Evolutionary conservation across 306 rosid genomes (phyloP).

Genomic region (Oemleria cerasiformis): DNA sequence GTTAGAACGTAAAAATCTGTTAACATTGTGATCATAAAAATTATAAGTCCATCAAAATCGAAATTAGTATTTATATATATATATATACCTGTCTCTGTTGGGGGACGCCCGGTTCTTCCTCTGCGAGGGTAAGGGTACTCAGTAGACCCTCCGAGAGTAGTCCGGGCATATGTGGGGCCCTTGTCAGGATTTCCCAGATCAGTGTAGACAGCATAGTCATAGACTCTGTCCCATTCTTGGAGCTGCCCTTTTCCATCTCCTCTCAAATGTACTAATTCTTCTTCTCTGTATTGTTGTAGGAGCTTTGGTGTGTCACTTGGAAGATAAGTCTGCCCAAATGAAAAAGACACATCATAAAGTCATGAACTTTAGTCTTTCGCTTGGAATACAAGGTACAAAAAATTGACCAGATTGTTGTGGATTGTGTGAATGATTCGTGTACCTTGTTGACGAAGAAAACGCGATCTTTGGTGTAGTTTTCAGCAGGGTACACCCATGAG

Average conservation of each 20-base stretch:
- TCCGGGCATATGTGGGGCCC: background rate
- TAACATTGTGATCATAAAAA: background rate
- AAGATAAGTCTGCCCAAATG: background rate
- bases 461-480: conserved; percentile 29
- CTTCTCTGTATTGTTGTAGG: background rate
- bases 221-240: background rate
- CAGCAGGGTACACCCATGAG: conserved; percentile 63
- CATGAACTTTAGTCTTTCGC: background rate
- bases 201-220: background rate
- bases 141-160: background rate
- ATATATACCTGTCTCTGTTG: background rate
- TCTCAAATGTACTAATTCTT: background rate
- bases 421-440: background rate
- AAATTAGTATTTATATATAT: no score
- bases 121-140: background rate
- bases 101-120: background rate
- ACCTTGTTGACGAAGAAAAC: conserved; percentile 73
- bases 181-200: background rate
- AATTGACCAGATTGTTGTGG: background rate
- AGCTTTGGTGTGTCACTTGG: background rate
- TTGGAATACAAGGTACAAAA: no score
- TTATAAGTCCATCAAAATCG: background rate
- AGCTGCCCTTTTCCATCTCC: background rate
- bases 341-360: background rate
- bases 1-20: background rate